A percentile compares a stretch with the other conserved stretches of the same genome.
Evolutionary conservation across 1,284 basidiomycete genomes (phyloP).

Genomic region (Moniliella sp.): DNA sequence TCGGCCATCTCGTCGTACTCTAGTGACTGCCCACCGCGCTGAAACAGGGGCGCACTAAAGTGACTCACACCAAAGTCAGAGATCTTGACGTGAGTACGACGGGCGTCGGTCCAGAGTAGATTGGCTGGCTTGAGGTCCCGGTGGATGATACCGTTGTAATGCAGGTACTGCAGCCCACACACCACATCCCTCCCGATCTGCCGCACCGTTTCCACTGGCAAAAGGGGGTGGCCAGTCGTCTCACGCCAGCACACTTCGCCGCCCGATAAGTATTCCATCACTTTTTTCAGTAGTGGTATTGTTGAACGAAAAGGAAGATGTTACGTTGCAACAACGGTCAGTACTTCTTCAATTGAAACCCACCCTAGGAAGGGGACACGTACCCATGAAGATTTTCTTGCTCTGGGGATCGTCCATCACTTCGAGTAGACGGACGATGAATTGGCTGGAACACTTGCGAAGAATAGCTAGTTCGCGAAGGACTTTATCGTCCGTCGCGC

Average conservation of each 20-base stretch:
- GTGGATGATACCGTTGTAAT: constrained; percentile 92
- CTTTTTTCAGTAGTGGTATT: too few relatives aligned
- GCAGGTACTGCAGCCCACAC: constrained; percentile 77
- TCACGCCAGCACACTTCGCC: too few relatives aligned
- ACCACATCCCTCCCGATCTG: constrained; percentile 70
- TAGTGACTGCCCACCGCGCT: too few relatives aligned
- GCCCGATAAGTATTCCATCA: too few relatives aligned
- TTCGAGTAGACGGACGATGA: constrained; percentile 74
- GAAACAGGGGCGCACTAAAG: constrained; percentile 64
- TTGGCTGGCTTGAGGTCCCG: constrained; percentile 99
- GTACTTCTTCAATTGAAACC: constrained; percentile 58
- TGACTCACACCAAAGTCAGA: constrained; percentile 92
- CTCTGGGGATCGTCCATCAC: constrained; percentile 81
- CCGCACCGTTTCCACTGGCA: too few relatives aligned
- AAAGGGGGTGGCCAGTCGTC: too few relatives aligned
- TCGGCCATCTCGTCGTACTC: too few relatives aligned
- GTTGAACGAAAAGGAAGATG: too few relatives aligned
- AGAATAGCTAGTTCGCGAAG: constrained; percentile 68
- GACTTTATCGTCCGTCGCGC: constrained; percentile 29
- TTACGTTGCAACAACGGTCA: too few relatives aligned
- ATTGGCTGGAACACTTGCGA: constrained; percentile 69
- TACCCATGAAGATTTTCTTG: constrained; percentile 82
- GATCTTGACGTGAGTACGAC: constrained; percentile 61
- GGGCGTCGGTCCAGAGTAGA: constrained; percentile 61
- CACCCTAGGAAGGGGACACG: constrained; percentile 90